phyloP scores from a whole-genome alignment of 176 grass and related monocot genomes.

The Tuctoria greenei region DNA sequence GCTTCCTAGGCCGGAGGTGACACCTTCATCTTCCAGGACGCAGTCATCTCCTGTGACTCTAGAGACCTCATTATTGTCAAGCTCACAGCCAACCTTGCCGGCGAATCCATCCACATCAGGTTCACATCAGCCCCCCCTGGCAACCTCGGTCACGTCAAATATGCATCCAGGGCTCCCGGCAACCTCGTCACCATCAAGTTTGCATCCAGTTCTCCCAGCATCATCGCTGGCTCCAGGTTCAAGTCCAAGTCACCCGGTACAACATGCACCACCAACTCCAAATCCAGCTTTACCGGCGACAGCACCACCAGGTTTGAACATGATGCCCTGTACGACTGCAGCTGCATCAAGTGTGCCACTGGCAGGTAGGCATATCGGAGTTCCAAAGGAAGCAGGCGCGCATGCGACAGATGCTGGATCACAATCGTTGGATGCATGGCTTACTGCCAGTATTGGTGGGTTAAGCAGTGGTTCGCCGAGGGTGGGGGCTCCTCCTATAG shows the following conservation, averaged over 20 bases:
- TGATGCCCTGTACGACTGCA: neutral
- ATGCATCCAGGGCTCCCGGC: neutral
- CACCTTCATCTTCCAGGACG: constrained; percentile 9
- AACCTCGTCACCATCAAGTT: constrained; percentile 3
- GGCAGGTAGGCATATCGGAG: neutral
- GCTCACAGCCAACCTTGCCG: constrained; percentile 2
- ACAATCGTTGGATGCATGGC: constrained; percentile 41
- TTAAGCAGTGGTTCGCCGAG: constrained; percentile 11
- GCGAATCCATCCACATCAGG: constrained; percentile 12
- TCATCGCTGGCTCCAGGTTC: neutral
- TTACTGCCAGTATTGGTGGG: constrained; percentile 42
- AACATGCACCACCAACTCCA: neutral
- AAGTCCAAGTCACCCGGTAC: neutral
- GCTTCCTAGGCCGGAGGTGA: constrained; percentile 21
- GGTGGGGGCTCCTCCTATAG: neutral
- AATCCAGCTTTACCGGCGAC: neutral
- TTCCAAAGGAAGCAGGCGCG: constrained; percentile 9
- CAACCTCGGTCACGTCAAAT: constrained; percentile 4
- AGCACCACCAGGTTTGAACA: neutral
- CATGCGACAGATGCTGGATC: constrained; percentile 7
- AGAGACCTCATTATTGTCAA: neutral
- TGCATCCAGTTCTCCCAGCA: neutral
- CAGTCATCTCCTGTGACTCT: neutral
- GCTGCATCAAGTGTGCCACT: neutral
- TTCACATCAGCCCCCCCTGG: neutral